These are phyloP conservation scores for Cichorium intybus DNA, from an alignment of 140 eudicot species.

Conservation along the genomic window DNA sequence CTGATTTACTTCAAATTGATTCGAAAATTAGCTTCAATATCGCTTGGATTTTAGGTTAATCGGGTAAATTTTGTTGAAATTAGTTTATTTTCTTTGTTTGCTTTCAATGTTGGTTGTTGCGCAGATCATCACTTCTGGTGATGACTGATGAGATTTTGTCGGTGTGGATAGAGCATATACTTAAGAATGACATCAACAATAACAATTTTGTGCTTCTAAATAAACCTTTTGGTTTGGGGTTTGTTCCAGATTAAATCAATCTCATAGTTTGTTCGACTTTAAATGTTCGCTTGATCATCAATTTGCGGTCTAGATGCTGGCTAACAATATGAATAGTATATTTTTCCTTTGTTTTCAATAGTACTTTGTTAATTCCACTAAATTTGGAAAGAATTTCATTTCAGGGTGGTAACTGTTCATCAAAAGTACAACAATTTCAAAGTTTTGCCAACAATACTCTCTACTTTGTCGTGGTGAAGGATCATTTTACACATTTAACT, in stretches of 20 bases:
- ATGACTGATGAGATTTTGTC: neutral
- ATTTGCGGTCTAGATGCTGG: neutral
- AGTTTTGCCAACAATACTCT: neutral
- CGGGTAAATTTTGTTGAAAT: too few relatives aligned
- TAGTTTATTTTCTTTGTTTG: too few relatives aligned
- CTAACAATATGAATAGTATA: neutral
- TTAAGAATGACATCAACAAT: neutral
- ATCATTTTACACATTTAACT: neutral
- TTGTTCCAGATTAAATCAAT: neutral
- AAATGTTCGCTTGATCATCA: neutral
- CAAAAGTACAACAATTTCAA: neutral
- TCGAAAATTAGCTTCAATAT: too few relatives aligned
- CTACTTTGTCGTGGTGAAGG: conserved; percentile 8
- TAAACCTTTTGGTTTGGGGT: neutral
- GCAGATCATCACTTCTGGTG: conserved; percentile 2
- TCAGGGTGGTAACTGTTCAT: conserved; percentile 13
- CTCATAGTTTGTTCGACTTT: neutral
- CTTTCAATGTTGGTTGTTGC: too few relatives aligned
- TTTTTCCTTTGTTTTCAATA: neutral
- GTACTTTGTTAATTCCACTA: neutral
- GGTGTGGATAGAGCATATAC: neutral
- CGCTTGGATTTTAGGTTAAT: too few relatives aligned
- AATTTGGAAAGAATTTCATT: neutral
- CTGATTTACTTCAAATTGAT: too few relatives aligned
- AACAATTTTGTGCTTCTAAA: neutral